phyloP scores from a whole-genome alignment of 306 rosid genomes.

The Gillenia trifoliata region DNA sequence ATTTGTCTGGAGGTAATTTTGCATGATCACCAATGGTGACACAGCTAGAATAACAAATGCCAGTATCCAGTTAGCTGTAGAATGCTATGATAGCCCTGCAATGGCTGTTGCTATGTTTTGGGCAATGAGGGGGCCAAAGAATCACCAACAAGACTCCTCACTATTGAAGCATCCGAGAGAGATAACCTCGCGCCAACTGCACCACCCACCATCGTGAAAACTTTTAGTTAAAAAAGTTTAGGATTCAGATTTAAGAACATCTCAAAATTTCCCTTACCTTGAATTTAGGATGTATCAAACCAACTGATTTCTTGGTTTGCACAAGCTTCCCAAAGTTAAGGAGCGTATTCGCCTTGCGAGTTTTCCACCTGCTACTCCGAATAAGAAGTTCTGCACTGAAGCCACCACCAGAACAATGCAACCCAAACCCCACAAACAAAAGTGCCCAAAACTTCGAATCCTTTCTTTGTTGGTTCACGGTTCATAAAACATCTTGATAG shows the following conservation, averaged over 20 bases:
- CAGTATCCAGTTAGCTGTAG: slow-evolving; percentile 77
- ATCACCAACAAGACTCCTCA: slow-evolving; percentile 77
- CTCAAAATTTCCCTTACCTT: too few relatives aligned
- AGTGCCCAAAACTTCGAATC: slow-evolving; percentile 66
- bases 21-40: slow-evolving; percentile 54
- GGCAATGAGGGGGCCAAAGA: slow-evolving; percentile 60
- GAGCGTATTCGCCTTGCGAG: slow-evolving; percentile 69
- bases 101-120: slow-evolving; percentile 57
- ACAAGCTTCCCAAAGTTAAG: slow-evolving; percentile 66
- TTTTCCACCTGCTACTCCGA: too few relatives aligned
- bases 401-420: slow-evolving; percentile 20
- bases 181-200: slow-evolving; percentile 90
- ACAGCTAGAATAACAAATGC: slow-evolving; percentile 51
- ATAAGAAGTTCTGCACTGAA: slow-evolving; percentile 50
- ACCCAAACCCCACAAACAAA: slow-evolving; percentile 58
- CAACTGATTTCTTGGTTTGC: slow-evolving; percentile 80
- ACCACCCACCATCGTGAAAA: slow-evolving; percentile 34
- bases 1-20: slow-evolving; percentile 54
- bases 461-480: slow-evolving; percentile 38
- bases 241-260: background rate
- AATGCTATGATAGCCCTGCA: slow-evolving; percentile 65
- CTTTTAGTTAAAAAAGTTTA: background rate
- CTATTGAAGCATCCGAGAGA: slow-evolving; percentile 69
- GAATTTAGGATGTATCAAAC: slow-evolving; percentile 89
- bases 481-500: slow-evolving; percentile 53